Percentiles rank a stretch among this genome's conserved stretches.
phyloP scores from a whole-genome alignment of 2,329 filamentous ascomycete species.

The Parastagonospora nodorum region DNA sequence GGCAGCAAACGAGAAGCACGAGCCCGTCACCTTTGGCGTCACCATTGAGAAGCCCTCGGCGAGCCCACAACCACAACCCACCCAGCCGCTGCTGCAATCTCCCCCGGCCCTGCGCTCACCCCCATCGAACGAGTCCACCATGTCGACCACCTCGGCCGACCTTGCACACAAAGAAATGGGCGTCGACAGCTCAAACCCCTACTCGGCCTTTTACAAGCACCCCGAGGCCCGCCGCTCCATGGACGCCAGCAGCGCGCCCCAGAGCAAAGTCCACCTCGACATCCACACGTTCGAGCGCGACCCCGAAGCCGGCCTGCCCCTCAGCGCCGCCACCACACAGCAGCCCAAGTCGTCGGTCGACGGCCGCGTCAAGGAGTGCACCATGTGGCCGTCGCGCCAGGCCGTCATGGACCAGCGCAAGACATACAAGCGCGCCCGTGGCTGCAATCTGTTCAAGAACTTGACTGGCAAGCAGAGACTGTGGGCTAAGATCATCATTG shows the following conservation, averaged over 20 bases:
- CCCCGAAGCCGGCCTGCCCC: conserved; percentile 43
- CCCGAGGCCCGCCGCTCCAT: conserved; percentile 51
- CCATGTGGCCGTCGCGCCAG: conserved; percentile 57
- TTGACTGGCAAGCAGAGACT: conserved; percentile 52
- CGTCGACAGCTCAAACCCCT: conserved; percentile 46
- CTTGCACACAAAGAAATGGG: conserved; percentile 34
- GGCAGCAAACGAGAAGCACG: conserved; percentile 36
- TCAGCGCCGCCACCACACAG: conserved; percentile 47
- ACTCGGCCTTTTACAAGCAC: conserved; percentile 56
- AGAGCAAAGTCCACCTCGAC: conserved; percentile 41
- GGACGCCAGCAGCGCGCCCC: conserved; percentile 31
- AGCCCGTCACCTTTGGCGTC: conserved; percentile 51
- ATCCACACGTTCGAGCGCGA: conserved; percentile 46
- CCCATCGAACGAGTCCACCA: conserved; percentile 39
- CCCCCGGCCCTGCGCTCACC: conserved; percentile 30
- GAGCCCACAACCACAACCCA: conserved; percentile 17
- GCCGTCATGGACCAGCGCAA: conserved; percentile 52
- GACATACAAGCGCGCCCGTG: conserved; percentile 44
- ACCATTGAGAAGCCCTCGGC: conserved; percentile 41
- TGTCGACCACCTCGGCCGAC: conserved; percentile 41
- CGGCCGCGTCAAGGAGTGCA: conserved; percentile 53
- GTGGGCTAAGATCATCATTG: conserved; percentile 52
- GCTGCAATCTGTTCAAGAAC: conserved; percentile 49
- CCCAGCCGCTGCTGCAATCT: too few relatives aligned
- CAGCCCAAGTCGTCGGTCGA: conserved; percentile 49